Conservation (phyloP, 805 yeast genomes). For the Isabelozyma pseudorhagii region DNA sequence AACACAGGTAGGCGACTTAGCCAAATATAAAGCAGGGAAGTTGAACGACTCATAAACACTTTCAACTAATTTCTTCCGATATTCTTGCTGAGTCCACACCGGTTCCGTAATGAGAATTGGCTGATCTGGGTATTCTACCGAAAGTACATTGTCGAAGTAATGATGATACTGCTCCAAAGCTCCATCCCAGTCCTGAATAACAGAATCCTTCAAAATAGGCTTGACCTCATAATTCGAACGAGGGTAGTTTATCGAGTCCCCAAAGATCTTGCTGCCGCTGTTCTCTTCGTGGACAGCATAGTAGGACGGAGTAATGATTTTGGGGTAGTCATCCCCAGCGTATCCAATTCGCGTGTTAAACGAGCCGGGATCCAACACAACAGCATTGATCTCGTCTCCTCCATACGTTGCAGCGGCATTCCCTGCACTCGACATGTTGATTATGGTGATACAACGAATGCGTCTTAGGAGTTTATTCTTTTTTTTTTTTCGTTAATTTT, state of each 20-base stretch:
- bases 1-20: conserved; percentile 81
- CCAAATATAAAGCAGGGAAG: conserved; percentile 78
- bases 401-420: conserved; percentile 23
- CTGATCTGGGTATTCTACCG: conserved; percentile 57
- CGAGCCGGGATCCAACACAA: conserved; percentile 91
- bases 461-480: neutral
- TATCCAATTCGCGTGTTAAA: conserved; percentile 79
- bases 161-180: conserved; percentile 71
- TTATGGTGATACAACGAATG: neutral
- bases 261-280: conserved; percentile 21
- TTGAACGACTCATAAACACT: conserved; percentile 63
- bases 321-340: conserved; percentile 91
- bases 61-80: conserved; percentile 70
- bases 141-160: conserved; percentile 50
- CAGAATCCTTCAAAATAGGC: conserved; percentile 58
- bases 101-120: conserved; percentile 86
- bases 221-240: conserved; percentile 48
- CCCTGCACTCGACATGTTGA: conserved; percentile 18
- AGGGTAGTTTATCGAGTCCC: conserved; percentile 49
- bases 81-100: conserved; percentile 70
- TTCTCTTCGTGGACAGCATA: conserved; percentile 43
- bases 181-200: conserved; percentile 82
- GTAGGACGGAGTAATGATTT: conserved; percentile 67
- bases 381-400: conserved; percentile 83
- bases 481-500: neutral